Evolutionary conservation across 306 rosid genomes (phyloP), one percentile per base, ranked within the genome.

Genomic region (Cucurbita pepo): DNA sequence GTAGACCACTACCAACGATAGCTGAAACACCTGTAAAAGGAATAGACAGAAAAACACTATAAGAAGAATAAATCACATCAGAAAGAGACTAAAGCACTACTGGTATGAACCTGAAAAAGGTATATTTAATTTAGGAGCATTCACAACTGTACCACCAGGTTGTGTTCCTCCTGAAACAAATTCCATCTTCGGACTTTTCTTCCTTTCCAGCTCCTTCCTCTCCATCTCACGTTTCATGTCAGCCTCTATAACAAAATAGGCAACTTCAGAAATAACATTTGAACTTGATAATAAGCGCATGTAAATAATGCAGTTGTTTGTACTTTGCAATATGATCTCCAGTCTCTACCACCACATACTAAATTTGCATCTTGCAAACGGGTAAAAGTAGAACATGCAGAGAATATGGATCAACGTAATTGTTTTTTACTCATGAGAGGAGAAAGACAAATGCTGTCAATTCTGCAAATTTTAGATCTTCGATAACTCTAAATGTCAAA

Each of bases 141-240:
- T 18, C 69, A 79, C 82, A 57, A 78, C 77, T 70, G 76, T 16
- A 61, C 8, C 72, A 79, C 87, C 92, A 65, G 87, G 80, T 76
- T 87, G 96, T 5, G 86, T 25, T 78, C 86, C 85, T 74, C 92
- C 90, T 37, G 95, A 66, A 71, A 81, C 59, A 82, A 85, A 91
- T 6, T 88, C 95, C 76, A 87, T 77, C 83, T 80, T 91, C 54
- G 78, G 90, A 52, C 82, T 80, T 74, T 79, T 87, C 85, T 87
- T 89, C 81, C 84, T 91, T 76, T 89, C 96, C 81, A 84, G 95
- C 76, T 83, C 95, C 77, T 79, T 88, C 81, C 96, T 86, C 60
- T 90, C 95, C 82, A 89, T 79, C 76, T 88, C 96, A 1, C 87
- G 88, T 83, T 91, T 88, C 88, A 88, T 88, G 78, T 89, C 96